These are phyloP conservation scores for Pyronema domesticum DNA, from an alignment of 495 filamentous ascomycete species.

Conservation along the genomic window DNA sequence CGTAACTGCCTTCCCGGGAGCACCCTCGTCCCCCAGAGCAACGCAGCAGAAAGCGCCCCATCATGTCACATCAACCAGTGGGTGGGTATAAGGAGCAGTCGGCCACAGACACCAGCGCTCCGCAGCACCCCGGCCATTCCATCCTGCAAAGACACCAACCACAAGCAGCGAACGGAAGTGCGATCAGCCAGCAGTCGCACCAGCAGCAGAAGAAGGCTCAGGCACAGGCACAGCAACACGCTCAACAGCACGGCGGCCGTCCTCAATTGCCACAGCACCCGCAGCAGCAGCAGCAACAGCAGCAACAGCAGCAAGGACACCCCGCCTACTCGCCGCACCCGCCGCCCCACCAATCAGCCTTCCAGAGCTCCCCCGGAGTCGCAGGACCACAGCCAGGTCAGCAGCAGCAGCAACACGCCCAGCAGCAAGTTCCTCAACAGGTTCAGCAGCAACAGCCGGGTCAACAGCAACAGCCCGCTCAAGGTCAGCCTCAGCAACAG, in stretches of 20 bases:
- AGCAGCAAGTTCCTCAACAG: conserved; percentile 28
- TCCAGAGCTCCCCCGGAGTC: conserved; percentile 28
- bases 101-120: conserved; percentile 21
- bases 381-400: conserved; percentile 25
- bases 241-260: conserved; percentile 24
- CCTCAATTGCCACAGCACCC: conserved; percentile 30
- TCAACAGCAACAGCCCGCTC: conserved; percentile 27
- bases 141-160: conserved; percentile 17
- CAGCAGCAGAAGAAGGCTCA: conserved; percentile 28
- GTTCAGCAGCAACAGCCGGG: conserved; percentile 22
- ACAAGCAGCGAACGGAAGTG: conserved; percentile 12
- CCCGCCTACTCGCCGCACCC: conserved; percentile 22
- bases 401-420: conserved; percentile 32
- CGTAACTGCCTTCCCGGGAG: not conserved
- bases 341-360: conserved; percentile 22
- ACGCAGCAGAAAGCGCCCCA: not conserved
- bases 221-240: conserved; percentile 24
- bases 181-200: conserved; percentile 19
- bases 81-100: conserved; percentile 27
- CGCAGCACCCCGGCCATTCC: conserved; percentile 21
- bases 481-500: conserved; percentile 29
- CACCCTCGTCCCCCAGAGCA: not conserved
- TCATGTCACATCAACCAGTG: conserved; percentile 21
- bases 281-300: conserved; percentile 43
- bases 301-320: conserved; percentile 41